Percentiles rank a stretch among this genome's conserved stretches.
phyloP scores from a whole-genome alignment of 2,329 filamentous ascomycete genomes.

The Beauveria asiatica region DNA sequence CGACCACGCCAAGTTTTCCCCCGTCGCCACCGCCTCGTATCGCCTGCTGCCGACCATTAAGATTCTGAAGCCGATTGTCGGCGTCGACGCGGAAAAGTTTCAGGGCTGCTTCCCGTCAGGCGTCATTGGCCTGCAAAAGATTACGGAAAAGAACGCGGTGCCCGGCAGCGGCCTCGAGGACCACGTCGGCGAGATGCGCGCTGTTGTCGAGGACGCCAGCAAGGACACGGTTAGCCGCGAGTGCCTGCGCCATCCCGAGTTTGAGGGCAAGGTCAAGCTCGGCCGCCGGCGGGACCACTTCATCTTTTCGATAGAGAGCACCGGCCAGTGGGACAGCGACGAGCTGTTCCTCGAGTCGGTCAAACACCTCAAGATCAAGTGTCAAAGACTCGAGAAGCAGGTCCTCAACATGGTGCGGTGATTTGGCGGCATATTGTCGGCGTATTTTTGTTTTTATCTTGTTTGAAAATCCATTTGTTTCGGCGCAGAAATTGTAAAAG shows the following conservation, averaged over 20 bases:
- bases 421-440: conserved; percentile 12
- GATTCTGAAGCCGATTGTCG: conserved; percentile 76
- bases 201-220: conserved; percentile 81
- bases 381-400: conserved; percentile 61
- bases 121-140: conserved; percentile 71
- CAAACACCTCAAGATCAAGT: conserved; percentile 78
- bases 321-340: conserved; percentile 90
- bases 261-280: conserved; percentile 90
- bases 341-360: conserved; percentile 87
- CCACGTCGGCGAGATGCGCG: conserved; percentile 72
- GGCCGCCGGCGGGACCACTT: conserved; percentile 90
- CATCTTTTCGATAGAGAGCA: conserved; percentile 92
- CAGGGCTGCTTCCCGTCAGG: conserved; percentile 79
- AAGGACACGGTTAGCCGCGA: conserved; percentile 93
- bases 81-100: conserved; percentile 82
- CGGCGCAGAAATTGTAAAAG: conserved; percentile 9
- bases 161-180: conserved; percentile 60
- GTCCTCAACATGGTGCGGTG: conserved; percentile 55
- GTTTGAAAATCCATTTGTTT: background rate
- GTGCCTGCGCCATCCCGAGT: conserved; percentile 83
- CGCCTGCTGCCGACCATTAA: conserved; percentile 80
- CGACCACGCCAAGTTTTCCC: conserved; percentile 95
- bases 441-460: conserved; percentile 5
- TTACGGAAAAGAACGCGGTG: conserved; percentile 58
- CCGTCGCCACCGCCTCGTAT: conserved; percentile 91